Conservation (phyloP, 1,139 yeast genomes). For the Yamadazyma aaseri region DNA sequence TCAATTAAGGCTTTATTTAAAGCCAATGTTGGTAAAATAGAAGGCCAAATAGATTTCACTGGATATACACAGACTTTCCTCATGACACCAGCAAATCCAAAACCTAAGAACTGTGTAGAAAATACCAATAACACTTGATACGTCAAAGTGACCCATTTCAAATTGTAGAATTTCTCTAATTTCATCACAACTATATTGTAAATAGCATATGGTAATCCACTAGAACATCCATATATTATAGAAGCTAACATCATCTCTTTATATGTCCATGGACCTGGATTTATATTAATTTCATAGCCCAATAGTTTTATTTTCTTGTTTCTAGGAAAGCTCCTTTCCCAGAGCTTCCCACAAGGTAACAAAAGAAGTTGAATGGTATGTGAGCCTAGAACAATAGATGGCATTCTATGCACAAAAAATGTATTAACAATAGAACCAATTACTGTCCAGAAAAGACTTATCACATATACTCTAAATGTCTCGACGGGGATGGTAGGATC, state of each 20-base stretch:
- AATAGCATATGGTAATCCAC: slow-evolving; percentile 45
- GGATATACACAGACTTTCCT: slow-evolving; percentile 45
- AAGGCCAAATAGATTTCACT: slow-evolving; percentile 47
- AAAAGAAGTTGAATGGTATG: slow-evolving; percentile 44
- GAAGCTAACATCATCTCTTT: slow-evolving; percentile 66
- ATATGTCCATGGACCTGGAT: slow-evolving; percentile 55
- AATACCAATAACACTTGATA: slow-evolving; percentile 39
- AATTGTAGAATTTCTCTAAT: slow-evolving; percentile 41
- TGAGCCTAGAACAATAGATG: slow-evolving; percentile 36
- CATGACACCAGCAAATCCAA: slow-evolving; percentile 49
- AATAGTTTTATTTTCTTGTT: slow-evolving; percentile 22
- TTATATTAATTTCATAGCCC: slow-evolving; percentile 27
- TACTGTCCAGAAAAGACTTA: slow-evolving; percentile 43
- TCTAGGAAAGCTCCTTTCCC: slow-evolving; percentile 34
- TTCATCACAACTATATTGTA: slow-evolving; percentile 49
- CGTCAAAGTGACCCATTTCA: slow-evolving; percentile 42
- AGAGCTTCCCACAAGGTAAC: slow-evolving; percentile 41
- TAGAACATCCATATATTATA: slow-evolving; percentile 45
- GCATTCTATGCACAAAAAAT: slow-evolving; percentile 45
- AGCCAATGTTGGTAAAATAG: slow-evolving; percentile 45
- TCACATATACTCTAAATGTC: slow-evolving; percentile 41
- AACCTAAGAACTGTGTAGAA: slow-evolving; percentile 47
- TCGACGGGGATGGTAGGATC: slow-evolving; percentile 39
- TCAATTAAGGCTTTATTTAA: slow-evolving; percentile 43
- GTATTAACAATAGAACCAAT: slow-evolving; percentile 44